Percentiles rank a stretch among this genome's conserved stretches.
Conservation (phyloP, 768 basidiomycete genomes). For the Dentipellis fragilis region DNA sequence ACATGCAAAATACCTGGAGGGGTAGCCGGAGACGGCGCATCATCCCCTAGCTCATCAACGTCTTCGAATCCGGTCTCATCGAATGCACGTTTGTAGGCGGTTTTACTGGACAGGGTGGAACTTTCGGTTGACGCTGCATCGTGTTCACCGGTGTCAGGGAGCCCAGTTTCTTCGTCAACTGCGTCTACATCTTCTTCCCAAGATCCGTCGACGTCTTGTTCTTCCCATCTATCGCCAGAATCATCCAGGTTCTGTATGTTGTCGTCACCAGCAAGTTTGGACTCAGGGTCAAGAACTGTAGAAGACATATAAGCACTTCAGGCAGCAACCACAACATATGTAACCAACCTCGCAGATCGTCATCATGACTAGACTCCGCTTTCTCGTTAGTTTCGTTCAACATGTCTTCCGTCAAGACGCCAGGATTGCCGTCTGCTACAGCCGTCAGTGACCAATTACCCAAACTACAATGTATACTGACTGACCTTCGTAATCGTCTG, state of each 20-base stretch:
- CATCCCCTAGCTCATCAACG: not conserved
- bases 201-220: not conserved
- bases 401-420: not conserved
- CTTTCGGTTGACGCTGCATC: slow-evolving; percentile 1
- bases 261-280: not conserved
- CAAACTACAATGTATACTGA: not conserved
- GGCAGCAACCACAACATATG: not conserved
- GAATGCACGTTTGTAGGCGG: not conserved
- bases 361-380: not conserved
- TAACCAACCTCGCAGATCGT: not conserved
- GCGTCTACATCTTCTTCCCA: not conserved
- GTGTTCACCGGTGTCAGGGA: not conserved
- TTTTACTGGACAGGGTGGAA: not conserved
- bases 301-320: not conserved
- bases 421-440: not conserved
- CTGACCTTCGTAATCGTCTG: not conserved
- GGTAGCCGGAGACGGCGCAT: not conserved
- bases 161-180: not conserved
- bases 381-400: not conserved
- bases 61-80: not conserved
- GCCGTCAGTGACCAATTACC: not conserved
- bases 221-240: too few species aligned
- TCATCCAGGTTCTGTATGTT: not conserved
- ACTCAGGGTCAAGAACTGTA: not conserved
- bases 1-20: not conserved